Percentiles rank a stretch among this genome's conserved stretches.
Evolutionary conservation across 345 rosid species (phyloP).

Genomic region (Toxicodendron radicans): DNA sequence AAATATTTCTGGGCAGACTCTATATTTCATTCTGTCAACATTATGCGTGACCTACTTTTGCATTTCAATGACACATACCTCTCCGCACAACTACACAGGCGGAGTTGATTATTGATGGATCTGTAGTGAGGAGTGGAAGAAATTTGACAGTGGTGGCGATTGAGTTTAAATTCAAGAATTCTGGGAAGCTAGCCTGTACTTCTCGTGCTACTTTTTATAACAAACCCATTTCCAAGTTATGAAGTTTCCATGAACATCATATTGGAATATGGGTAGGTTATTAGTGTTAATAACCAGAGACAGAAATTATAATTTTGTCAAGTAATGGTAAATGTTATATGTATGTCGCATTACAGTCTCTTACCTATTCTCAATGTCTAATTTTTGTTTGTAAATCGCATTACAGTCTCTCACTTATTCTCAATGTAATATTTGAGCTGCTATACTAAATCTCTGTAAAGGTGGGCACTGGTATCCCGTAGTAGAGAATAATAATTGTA

Average conservation of each 20-base stretch:
- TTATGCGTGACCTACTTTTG: background rate
- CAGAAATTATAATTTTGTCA: no score
- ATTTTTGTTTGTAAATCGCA: background rate
- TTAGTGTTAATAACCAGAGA: background rate
- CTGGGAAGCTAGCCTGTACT: conserved; percentile 46
- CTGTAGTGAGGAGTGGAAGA: conserved; percentile 71
- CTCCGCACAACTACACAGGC: conserved; percentile 28
- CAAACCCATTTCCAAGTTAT: conserved; percentile 34
- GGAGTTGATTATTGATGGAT: conserved; percentile 55
- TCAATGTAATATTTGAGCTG: no score
- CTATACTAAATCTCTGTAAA: no score
- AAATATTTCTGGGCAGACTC: no score
- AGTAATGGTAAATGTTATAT: background rate
- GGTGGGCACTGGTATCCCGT: no score
- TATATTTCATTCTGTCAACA: background rate
- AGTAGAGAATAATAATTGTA: no score
- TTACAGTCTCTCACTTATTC: background rate
- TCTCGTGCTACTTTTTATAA: conserved; percentile 71
- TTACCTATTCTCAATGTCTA: background rate
- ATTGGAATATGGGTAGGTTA: background rate
- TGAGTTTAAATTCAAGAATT: conserved; percentile 54
- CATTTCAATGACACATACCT: background rate
- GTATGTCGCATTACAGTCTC: background rate
- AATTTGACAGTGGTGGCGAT: conserved; percentile 57
- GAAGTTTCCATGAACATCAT: background rate